Conservation (phyloP, 1,284 basidiomycete genomes). For the Trametes versicolor region DNA sequence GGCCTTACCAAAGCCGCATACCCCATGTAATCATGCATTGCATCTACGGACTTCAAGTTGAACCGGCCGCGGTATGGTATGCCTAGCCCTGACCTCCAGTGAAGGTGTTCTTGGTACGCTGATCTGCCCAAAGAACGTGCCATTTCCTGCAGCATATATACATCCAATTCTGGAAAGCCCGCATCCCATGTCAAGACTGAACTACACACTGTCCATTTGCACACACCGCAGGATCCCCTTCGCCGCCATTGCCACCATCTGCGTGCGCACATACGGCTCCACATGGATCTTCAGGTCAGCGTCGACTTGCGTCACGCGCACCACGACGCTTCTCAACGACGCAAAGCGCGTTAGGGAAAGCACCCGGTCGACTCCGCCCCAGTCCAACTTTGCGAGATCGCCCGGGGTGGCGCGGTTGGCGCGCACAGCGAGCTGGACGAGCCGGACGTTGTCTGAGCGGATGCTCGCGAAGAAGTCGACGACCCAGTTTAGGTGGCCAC, state of each 20-base stretch:
- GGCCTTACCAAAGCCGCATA: too few relatives aligned
- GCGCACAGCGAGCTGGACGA: constrained; percentile 32
- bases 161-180: too few relatives aligned
- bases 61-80: too few relatives aligned
- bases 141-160: too few relatives aligned
- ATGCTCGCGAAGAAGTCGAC: constrained; percentile 25
- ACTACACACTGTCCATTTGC: too few relatives aligned
- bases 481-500: constrained; percentile 26
- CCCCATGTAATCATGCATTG: too few relatives aligned
- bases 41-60: too few relatives aligned
- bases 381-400: constrained; percentile 27
- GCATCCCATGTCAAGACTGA: too few relatives aligned
- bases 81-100: too few relatives aligned
- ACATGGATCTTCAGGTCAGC: not conserved
- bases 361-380: constrained; percentile 24
- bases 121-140: too few relatives aligned
- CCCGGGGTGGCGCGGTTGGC: not conserved
- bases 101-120: too few relatives aligned
- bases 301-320: not conserved
- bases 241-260: not conserved
- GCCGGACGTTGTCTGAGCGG: constrained; percentile 24
- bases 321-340: constrained; percentile 6
- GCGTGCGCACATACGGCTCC: not conserved
- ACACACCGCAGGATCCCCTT: not conserved
- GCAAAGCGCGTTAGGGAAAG: constrained; percentile 24